phyloP scores from a whole-genome alignment of 2,329 filamentous ascomycete species.

The Hypoxylon sp. region DNA sequence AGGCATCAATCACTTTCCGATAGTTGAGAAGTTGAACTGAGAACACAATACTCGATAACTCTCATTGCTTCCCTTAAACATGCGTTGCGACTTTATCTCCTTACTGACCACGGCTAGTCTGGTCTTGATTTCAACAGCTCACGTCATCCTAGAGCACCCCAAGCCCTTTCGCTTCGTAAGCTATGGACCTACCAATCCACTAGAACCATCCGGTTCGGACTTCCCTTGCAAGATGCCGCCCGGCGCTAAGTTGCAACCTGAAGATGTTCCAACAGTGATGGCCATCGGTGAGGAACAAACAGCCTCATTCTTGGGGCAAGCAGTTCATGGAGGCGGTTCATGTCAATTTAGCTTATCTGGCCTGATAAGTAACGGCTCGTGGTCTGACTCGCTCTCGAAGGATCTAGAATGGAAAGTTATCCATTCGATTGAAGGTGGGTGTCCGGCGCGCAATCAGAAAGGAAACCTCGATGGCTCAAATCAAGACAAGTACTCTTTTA shows the following conservation, averaged over 20 bases:
- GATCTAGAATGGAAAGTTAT: conserved; percentile 78
- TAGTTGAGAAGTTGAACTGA: not conserved
- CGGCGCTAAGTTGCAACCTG: conserved; percentile 57
- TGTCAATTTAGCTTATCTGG: conserved; percentile 79
- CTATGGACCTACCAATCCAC: conserved; percentile 69
- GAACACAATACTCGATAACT: not conserved
- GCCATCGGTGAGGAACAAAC: conserved; percentile 63
- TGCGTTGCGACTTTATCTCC: not conserved
- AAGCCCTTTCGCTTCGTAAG: conserved; percentile 63
- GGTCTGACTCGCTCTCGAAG: conserved; percentile 70
- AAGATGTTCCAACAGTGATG: conserved; percentile 66
- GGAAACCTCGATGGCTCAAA: conserved; percentile 65
- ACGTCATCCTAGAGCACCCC: conserved; percentile 74
- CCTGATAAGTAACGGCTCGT: conserved; percentile 23
- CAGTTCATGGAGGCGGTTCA: conserved; percentile 80
- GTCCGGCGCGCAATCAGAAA: conserved; percentile 66
- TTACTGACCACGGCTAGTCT: conserved; percentile 5
- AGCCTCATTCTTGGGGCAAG: conserved; percentile 67
- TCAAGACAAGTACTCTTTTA: conserved; percentile 68
- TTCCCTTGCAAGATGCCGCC: conserved; percentile 78
- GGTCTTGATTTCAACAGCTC: conserved; percentile 59
- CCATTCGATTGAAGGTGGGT: conserved; percentile 78
- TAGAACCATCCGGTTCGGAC: conserved; percentile 68
- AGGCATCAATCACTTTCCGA: not conserved
- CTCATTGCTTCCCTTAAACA: not conserved